Percentiles rank a stretch among this genome's conserved stretches.
Evolutionary conservation across 108 stramenopile species (phyloP).

Genomic region (Conticribra guillardii): DNA sequence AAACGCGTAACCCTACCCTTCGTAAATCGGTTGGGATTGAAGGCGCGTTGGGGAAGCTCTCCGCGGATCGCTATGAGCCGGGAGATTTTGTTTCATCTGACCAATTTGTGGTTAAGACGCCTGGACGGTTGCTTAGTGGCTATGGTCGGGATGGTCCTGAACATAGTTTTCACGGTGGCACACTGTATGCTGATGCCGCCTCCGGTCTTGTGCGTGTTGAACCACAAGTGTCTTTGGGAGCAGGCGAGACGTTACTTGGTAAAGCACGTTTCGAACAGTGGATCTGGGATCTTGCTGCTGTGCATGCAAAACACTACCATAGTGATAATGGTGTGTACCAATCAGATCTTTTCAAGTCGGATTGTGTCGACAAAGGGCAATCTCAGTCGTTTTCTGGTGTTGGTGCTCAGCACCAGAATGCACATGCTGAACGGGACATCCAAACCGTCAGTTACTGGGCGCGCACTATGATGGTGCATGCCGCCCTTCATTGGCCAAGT

Average conservation of each 20-base stretch:
- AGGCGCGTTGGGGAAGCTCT: not conserved
- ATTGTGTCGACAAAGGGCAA: constrained; percentile 14
- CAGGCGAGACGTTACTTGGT: constrained; percentile 36
- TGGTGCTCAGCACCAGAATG: constrained; percentile 66
- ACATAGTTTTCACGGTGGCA: not conserved
- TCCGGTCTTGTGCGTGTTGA: constrained; percentile 10
- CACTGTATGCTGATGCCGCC: not conserved
- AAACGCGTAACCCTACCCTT: not conserved
- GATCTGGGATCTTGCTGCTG: constrained; percentile 10
- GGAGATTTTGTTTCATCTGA: constrained; percentile 8
- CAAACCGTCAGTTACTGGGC: constrained; percentile 18
- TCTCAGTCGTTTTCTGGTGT: constrained; percentile 39
- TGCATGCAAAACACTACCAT: constrained; percentile 26
- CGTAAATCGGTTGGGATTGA: too few species aligned
- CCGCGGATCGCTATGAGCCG: not conserved
- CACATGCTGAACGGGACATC: constrained; percentile 6
- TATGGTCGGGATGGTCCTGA: not conserved
- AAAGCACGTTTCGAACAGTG: constrained; percentile 43
- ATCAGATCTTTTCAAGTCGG: constrained; percentile 6
- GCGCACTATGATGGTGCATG: constrained; percentile 3
- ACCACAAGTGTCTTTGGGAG: constrained; percentile 31
- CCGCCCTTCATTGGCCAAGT: constrained; percentile 20
- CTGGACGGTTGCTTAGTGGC: not conserved
- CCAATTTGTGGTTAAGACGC: constrained; percentile 5
- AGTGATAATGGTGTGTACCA: constrained; percentile 40